Percentiles rank a stretch among this genome's conserved stretches.
These are phyloP conservation scores for Coprinopsis strossmayeri DNA, from an alignment of 768 basidiomycete genomes.

Conservation along the genomic window DNA sequence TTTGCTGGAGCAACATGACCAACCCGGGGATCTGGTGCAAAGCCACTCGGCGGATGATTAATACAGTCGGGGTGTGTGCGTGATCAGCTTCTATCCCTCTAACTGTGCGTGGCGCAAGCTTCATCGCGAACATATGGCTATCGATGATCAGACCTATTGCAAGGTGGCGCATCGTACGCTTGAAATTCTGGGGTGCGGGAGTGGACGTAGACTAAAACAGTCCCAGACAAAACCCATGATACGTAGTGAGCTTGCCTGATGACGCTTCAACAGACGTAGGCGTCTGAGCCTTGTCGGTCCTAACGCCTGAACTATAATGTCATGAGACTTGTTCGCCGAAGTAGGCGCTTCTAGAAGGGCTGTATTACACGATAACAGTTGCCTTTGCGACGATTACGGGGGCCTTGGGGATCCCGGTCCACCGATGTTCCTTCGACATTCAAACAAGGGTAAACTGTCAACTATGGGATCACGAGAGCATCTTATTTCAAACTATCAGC, in stretches of 20 bases:
- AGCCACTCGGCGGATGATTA: not conserved
- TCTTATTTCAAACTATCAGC: too few species aligned
- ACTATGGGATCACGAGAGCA: too few species aligned
- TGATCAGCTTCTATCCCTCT: not conserved
- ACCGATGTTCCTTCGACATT: too few species aligned
- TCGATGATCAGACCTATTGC: not conserved
- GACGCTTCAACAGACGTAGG: too few species aligned
- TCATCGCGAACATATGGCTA: not conserved
- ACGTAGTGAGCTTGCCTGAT: too few species aligned
- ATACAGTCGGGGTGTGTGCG: not conserved
- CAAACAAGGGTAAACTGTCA: too few species aligned
- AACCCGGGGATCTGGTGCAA: constrained; percentile 2
- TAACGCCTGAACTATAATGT: constrained; percentile 1
- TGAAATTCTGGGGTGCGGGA: constrained; percentile 4
- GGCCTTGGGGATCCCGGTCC: too few species aligned
- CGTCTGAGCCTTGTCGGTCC: not conserved
- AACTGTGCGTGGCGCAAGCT: constrained; percentile 1
- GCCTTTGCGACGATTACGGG: constrained; percentile 2
- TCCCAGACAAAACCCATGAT: too few species aligned
- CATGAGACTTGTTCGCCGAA: not conserved
- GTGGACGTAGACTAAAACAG: not conserved
- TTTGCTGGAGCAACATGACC: constrained; percentile 2
- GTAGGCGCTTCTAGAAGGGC: not conserved
- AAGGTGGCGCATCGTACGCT: not conserved
- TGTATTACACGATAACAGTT: not conserved